A percentile compares a stretch with the other conserved stretches of the same genome.
Conservation (phyloP, 306 rosid species). For the Fragaria vesca region DNA sequence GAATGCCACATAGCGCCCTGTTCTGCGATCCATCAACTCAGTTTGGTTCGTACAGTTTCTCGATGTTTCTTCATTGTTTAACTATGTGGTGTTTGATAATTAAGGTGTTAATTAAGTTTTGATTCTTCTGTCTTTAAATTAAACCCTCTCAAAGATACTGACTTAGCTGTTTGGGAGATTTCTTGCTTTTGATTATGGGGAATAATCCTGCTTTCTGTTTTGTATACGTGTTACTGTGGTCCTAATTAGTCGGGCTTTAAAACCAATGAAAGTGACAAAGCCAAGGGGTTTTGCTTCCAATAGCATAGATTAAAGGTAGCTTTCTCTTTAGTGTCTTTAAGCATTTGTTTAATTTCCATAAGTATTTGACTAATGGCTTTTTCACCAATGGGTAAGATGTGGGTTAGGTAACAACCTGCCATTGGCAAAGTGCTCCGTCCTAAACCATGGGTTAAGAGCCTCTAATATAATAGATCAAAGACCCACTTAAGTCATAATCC, state of each 20-base stretch:
- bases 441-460: conserved; percentile 42
- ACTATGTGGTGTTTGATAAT: conserved; percentile 4
- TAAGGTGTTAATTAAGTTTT: conserved; percentile 31
- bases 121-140: conserved; percentile 40
- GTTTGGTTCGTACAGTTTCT: conserved; percentile 34
- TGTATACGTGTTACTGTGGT: conserved; percentile 23
- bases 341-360: neutral
- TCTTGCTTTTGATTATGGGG: conserved; percentile 52
- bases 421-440: conserved; percentile 18
- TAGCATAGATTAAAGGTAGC: conserved; percentile 23
- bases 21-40: conserved; percentile 39
- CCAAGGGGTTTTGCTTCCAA: conserved; percentile 43
- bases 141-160: conserved; percentile 39
- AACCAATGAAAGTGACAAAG: conserved; percentile 51
- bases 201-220: conserved; percentile 43
- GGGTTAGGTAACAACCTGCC: conserved; percentile 15
- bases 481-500: conserved; percentile 30
- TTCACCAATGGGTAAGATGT: conserved; percentile 33
- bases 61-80: conserved; percentile 32
- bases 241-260: conserved; percentile 9
- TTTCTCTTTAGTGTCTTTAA: conserved; percentile 11
- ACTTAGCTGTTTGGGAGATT: conserved; percentile 62
- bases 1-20: conserved; percentile 46
- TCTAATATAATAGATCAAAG: neutral
- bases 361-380: conserved; percentile 32